phyloP scores from a whole-genome alignment of 805 yeast genomes.

The Candida namnaoensis region DNA sequence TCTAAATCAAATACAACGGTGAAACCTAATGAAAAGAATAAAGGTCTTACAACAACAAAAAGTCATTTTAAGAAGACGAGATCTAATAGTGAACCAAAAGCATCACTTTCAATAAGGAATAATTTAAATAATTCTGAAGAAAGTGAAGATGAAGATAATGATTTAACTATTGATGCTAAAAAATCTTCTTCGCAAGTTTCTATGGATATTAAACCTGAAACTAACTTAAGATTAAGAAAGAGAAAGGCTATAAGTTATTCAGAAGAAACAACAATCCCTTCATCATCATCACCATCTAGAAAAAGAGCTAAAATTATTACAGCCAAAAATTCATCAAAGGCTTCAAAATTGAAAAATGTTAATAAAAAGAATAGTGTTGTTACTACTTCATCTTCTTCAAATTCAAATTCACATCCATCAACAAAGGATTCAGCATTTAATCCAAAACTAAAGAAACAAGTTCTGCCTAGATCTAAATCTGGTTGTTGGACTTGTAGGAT shows the following conservation, averaged over 20 bases:
- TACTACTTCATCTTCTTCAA: background rate
- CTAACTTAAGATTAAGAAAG: background rate
- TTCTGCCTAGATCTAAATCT: constrained; percentile 34
- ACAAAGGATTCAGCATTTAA: background rate
- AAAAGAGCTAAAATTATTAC: background rate
- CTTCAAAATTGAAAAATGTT: background rate
- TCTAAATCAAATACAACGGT: no score
- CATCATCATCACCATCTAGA: background rate
- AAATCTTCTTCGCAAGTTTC: background rate
- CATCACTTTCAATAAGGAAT: no score
- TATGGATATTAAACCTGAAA: background rate
- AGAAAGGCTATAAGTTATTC: background rate
- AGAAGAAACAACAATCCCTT: background rate
- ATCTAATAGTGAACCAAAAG: no score
- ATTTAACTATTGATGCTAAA: background rate
- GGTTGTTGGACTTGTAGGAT: constrained; percentile 81
- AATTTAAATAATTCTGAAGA: background rate
- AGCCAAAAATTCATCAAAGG: background rate
- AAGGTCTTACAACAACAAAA: no score
- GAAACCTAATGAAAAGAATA: no score
- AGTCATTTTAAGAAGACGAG: no score
- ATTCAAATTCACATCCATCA: background rate
- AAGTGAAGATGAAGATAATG: background rate
- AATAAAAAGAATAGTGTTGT: constrained; percentile 5
- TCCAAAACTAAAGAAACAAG: constrained; percentile 1